Conservation (phyloP, 2,329 filamentous ascomycete species). For the Ploettnerulaceae sp. region DNA sequence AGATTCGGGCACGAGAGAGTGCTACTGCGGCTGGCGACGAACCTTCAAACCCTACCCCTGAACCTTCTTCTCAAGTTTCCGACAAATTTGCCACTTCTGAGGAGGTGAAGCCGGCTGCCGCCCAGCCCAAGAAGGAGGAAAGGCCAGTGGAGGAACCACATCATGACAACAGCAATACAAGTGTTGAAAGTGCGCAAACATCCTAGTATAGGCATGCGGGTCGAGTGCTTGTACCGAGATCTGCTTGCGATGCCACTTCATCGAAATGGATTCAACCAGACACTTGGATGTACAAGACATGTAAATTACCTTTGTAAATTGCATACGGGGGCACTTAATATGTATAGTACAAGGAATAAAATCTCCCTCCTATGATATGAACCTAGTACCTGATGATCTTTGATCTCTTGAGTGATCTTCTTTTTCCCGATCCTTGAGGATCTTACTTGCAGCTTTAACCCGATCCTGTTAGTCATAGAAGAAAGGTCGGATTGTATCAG, state of each 20-base stretch:
- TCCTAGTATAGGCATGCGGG: conserved; percentile 34
- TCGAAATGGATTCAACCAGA: conserved; percentile 18
- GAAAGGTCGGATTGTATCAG: background rate
- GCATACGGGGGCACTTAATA: conserved; percentile 13
- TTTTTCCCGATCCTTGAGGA: background rate
- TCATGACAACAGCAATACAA: conserved; percentile 25
- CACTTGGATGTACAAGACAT: conserved; percentile 24
- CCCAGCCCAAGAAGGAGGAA: conserved; percentile 7
- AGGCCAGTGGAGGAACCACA: conserved; percentile 25
- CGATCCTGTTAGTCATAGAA: background rate
- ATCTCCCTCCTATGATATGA: conserved; percentile 20
- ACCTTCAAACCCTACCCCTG: background rate
- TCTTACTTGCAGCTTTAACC: conserved; percentile 1
- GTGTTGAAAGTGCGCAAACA: conserved; percentile 17
- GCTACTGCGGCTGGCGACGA: conserved; percentile 11
- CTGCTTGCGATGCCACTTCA: conserved; percentile 40
- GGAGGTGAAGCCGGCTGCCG: conserved; percentile 8
- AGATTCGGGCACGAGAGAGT: conserved; percentile 27
- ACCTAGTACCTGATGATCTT: conserved; percentile 6
- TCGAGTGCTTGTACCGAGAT: conserved; percentile 44
- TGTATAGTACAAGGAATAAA: conserved; percentile 22
- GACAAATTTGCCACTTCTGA: conserved; percentile 4
- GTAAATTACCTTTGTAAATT: conserved; percentile 20
- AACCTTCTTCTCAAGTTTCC: conserved; percentile 3
- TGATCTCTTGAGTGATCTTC: background rate